Base-by-base conservation (phyloP, 2,329 filamentous ascomycete genomes). In the Epichloe typhina region DNA sequence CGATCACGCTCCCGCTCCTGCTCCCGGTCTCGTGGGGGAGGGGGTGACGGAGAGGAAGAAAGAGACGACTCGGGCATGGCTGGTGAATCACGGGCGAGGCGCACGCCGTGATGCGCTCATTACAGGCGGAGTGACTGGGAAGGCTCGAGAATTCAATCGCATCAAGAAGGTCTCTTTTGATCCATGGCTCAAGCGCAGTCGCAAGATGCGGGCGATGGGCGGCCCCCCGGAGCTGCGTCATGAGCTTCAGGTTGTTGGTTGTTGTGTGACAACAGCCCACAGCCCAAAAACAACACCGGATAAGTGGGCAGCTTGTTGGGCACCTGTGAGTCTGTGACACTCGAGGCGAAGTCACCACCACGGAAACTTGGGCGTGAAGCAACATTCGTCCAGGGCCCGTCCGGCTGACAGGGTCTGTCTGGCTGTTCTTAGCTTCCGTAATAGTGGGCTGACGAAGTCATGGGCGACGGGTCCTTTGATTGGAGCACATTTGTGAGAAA, bases 51-150 rank as follows among this genome's bases (percentile, higher is more conserved):
- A 33, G 46, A 47, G 33, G 49, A 36, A 17, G 47, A 46, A 46
- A 21, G 44, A 15, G 46, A 46, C 19, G 31, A 26, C 47, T 54
- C 50, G 37, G 52, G 26, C 52, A 54, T 54, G 50, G 36, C 44
- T 40, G 21, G 37, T 35, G 39, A 43, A 33, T 33, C 38, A 42
- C 31, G 42, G 19, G 15, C 11, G 37, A 15, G 36, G 44, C 11
- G 48, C n/a, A 39, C 36, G 36, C 23, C 36, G 40, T 41, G n/a
- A 36, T n/a, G 17, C 41, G 42, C 31, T 49, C 52, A 47, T 46
- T 21, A 42, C 47, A 47, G 47, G 19, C 40, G 4, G 35, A 12
- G 9, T n/a, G 31, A 23, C 9, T 13, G 46, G 23, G 3, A 17
- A 13, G 31, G 19, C 31, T 35, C 31, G 42, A 37, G 26, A 36